Percentiles rank a stretch among this genome's conserved stretches.
These are phyloP conservation scores for Populus hybrid DNA, from an alignment of 441 rosid genomes.

Conservation along the genomic window DNA sequence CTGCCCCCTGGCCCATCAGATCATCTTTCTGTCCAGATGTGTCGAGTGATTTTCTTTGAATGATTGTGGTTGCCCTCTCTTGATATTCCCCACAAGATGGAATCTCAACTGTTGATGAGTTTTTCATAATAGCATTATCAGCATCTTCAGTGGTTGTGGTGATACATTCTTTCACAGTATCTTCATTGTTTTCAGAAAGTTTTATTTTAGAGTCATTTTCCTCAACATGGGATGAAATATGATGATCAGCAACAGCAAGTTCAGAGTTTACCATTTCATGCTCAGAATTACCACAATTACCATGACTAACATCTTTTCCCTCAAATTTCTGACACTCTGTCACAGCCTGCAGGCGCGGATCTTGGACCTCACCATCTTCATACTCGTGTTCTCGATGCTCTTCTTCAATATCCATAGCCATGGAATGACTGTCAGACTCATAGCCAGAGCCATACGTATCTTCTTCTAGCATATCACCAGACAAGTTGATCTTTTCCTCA, in stretches of 20 bases:
- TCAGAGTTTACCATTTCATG: constrained; percentile 20
- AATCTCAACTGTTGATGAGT: constrained; percentile 26
- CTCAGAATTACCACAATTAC: constrained; percentile 33
- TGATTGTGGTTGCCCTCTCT: constrained; percentile 19
- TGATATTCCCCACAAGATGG: constrained; percentile 25
- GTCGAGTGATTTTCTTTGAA: constrained; percentile 26
- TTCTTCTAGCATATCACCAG: constrained; percentile 48
- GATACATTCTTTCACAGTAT: constrained; percentile 16
- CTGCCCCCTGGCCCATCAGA: constrained; percentile 25
- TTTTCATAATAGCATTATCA: constrained; percentile 27
- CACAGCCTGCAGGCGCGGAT: constrained; percentile 25
- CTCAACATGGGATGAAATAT: constrained; percentile 28
- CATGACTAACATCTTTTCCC: constrained; percentile 17
- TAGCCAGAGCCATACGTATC: constrained; percentile 41
- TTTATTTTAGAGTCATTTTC: constrained; percentile 28
- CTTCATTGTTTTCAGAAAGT: constrained; percentile 28
- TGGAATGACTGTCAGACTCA: constrained; percentile 50
- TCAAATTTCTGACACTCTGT: constrained; percentile 26
- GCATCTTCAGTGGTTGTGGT: constrained; percentile 17
- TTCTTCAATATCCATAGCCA: constrained; percentile 39
- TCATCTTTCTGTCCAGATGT: constrained; percentile 29
- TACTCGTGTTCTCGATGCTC: constrained; percentile 37
- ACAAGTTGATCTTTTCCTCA: constrained; percentile 59
- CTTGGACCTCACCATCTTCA: constrained; percentile 69
- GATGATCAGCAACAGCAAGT: constrained; percentile 21